phyloP scores from a whole-genome alignment of 495 filamentous ascomycete species.

The Penicillium argentinense region DNA sequence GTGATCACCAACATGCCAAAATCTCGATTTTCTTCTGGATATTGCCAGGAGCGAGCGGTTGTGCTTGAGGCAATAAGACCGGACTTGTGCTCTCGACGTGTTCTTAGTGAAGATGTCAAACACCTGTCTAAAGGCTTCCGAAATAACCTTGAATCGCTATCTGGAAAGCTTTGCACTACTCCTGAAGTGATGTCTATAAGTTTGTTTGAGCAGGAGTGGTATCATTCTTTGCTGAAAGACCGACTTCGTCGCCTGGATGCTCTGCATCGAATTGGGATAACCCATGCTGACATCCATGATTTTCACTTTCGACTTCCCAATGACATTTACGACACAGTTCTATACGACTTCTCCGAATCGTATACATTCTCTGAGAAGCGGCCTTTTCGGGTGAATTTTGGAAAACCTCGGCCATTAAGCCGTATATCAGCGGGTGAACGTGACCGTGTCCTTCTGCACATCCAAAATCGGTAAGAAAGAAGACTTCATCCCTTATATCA shows the following conservation, averaged over 20 bases:
- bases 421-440: constrained; percentile 9
- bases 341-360: constrained; percentile 21
- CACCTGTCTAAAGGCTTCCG: background rate
- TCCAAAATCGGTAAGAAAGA: constrained; percentile 7
- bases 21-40: constrained; percentile 2
- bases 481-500: background rate
- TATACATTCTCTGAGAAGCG: constrained; percentile 16
- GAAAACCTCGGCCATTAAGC: constrained; percentile 10
- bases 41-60: constrained; percentile 1
- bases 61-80: background rate
- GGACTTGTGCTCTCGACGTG: constrained; percentile 1
- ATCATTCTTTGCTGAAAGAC: constrained; percentile 20
- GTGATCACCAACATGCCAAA: constrained; percentile 2
- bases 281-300: constrained; percentile 20
- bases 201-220: constrained; percentile 10
- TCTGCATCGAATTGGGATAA: constrained; percentile 21
- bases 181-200: background rate
- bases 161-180: background rate
- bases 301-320: constrained; percentile 18
- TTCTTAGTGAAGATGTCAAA: constrained; percentile 1
- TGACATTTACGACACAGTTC: constrained; percentile 23
- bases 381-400: constrained; percentile 9
- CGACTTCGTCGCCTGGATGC: constrained; percentile 21
- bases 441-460: constrained; percentile 4
- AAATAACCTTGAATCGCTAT: background rate